Evolutionary conservation across 352 stramenopile genomes (phyloP), one percentile per base, ranked within the genome.

Genomic region (Pythium myriotylum): DNA sequence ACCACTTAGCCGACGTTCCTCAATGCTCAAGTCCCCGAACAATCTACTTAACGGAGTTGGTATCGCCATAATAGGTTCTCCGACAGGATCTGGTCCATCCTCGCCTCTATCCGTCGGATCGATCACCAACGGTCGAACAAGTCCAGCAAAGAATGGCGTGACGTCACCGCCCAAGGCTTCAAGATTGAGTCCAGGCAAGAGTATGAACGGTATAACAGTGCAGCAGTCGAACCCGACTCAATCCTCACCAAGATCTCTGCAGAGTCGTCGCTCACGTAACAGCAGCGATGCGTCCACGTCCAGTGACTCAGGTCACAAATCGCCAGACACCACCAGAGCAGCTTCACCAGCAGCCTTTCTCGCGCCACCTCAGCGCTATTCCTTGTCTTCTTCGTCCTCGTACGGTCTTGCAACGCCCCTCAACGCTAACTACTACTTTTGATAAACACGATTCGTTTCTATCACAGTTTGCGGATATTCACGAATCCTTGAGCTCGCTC

Each of bases 401-500:
- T 59, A 59, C 47, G 53, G 48, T 3, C 53, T 68, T 17, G 48
- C 55, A 24, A 62, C 47, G 23, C 55, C 62, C 14, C 46, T 63
- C 24, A 68, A 68, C 23, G 52, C 62, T 20, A 69, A 64, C 49
- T 61, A 61, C 43, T 70, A 58, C 50, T 70, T 70, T 46, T 70
- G 54, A 68, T 17, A 41, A 54, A 42, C 16, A 54, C 4, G 9
- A 43, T 17, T 20, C 41, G 41, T 48, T 26, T 24, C 14, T 50
- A 12, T n/a, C 35, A 92, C 13, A 92, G 53, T 56, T 92, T 92
- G 32, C 84, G 79, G 4, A 92, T 42, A 37, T 88, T 89, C 55
- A 92, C 53, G 54, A 91, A 89, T 0, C 77, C 84, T 49, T 92
- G 84, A 0, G 79, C 81, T n/a, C 73, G 66, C 51, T 91, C 81